Conservation (phyloP, 768 basidiomycete species). For the Ephemerocybe angulata region DNA sequence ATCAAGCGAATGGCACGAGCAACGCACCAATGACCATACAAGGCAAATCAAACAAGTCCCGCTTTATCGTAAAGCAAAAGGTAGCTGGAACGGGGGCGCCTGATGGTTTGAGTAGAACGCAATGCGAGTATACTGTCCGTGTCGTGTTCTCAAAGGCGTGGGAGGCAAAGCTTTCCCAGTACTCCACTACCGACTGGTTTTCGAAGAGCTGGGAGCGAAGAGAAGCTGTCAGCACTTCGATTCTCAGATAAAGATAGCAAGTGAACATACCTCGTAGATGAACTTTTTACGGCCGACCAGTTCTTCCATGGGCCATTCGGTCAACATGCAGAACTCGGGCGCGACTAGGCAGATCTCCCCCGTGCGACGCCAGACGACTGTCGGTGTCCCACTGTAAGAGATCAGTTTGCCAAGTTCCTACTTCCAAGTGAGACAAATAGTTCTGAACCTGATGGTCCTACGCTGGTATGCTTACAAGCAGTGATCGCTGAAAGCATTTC, state of each 20-base stretch:
- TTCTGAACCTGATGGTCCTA: constrained; percentile 6
- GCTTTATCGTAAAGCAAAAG: constrained; percentile 92
- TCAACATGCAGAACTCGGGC: constrained; percentile 92
- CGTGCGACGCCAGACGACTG: constrained; percentile 95
- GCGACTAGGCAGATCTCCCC: constrained; percentile 98
- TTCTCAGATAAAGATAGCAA: background rate
- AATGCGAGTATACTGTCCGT: constrained; percentile 91
- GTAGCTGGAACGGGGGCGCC: constrained; percentile 86
- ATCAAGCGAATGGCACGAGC: background rate
- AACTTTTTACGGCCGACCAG: constrained; percentile 58
- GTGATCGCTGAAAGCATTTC: constrained; percentile 89
- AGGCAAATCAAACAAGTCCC: constrained; percentile 89
- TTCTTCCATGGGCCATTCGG: constrained; percentile 86
- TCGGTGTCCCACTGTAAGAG: constrained; percentile 94
- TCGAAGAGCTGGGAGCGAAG: constrained; percentile 69
- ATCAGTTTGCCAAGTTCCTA: constrained; percentile 97
- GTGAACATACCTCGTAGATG: constrained; percentile 57
- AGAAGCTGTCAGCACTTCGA: background rate
- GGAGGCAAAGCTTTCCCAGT: constrained; percentile 94
- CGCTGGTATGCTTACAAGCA: constrained; percentile 54
- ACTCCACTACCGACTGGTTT: constrained; percentile 91
- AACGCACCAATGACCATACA: constrained; percentile 80
- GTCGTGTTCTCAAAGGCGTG: constrained; percentile 98
- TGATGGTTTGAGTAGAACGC: constrained; percentile 80
- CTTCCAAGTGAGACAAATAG: constrained; percentile 7